These are phyloP conservation scores for Xylaria digitata DNA, from an alignment of 2,329 filamentous ascomycete genomes.

Conservation along the genomic window DNA sequence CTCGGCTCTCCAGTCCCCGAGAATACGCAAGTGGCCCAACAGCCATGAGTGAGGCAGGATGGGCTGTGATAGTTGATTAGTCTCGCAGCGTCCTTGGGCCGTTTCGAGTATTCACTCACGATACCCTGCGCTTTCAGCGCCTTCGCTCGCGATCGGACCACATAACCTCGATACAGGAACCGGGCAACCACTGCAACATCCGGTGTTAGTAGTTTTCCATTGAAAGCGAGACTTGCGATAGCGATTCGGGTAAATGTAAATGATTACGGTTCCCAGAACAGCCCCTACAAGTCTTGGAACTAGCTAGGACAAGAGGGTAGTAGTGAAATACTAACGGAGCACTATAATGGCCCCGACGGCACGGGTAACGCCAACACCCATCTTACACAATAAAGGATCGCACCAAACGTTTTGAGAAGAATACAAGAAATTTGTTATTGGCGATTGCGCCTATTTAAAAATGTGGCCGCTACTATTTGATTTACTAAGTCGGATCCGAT, in stretches of 20 bases:
- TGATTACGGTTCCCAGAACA: background rate
- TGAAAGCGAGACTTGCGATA: background rate
- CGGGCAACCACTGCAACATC: constrained; percentile 28
- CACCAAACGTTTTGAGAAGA: constrained; percentile 2
- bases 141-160: constrained; percentile 37
- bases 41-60: constrained; percentile 46
- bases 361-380: constrained; percentile 32
- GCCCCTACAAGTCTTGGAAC: background rate
- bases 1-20: constrained; percentile 42
- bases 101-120: constrained; percentile 37
- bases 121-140: constrained; percentile 44
- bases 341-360: constrained; percentile 38
- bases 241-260: background rate
- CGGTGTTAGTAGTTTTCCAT: background rate
- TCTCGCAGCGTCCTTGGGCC: background rate
- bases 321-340: constrained; percentile 16
- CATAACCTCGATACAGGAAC: constrained; percentile 44
- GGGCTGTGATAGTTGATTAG: constrained; percentile 42
- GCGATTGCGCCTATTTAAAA: background rate
- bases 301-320: background rate
- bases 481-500: background rate
- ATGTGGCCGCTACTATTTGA: background rate
- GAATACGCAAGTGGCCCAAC: constrained; percentile 45
- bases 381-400: constrained; percentile 20
- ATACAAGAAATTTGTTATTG: background rate